Conservation (phyloP, 129 eudicot genomes). For the Apium graveolens region DNA sequence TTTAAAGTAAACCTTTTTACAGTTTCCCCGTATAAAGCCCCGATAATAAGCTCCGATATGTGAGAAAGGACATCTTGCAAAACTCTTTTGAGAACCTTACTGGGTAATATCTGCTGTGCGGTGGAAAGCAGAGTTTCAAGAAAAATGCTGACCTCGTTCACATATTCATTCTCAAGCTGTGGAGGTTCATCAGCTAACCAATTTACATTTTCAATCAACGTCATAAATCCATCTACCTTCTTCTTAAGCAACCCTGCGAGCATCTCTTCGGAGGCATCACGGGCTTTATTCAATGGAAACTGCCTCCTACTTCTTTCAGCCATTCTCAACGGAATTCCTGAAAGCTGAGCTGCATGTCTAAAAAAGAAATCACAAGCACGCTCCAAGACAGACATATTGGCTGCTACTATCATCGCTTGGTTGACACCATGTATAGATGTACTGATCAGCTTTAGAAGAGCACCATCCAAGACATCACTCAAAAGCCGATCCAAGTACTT, state of each 20-base stretch:
- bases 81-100: constrained; percentile 76
- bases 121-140: constrained; percentile 89
- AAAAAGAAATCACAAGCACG: constrained; percentile 96
- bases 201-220: constrained; percentile 80
- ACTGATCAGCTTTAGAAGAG: constrained; percentile 60
- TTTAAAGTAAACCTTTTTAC: constrained; percentile 80
- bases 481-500: constrained; percentile 89
- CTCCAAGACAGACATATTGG: constrained; percentile 94
- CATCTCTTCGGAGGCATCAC: constrained; percentile 89
- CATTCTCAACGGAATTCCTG: constrained; percentile 82
- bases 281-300: constrained; percentile 79
- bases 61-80: constrained; percentile 83
- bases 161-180: constrained; percentile 83
- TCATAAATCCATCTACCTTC: constrained; percentile 88
- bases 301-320: constrained; percentile 84
- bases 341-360: constrained; percentile 94
- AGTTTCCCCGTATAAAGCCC: constrained; percentile 69
- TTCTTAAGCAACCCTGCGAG: constrained; percentile 86
- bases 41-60: constrained; percentile 73
- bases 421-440: constrained; percentile 71
- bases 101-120: constrained; percentile 89
- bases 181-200: constrained; percentile 93
- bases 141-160: constrained; percentile 85
- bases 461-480: constrained; percentile 85
- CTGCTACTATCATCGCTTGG: constrained; percentile 97